Evolutionary conservation across 2,329 filamentous ascomycete genomes (phyloP).

Genomic region (Phialophora verrucosa): DNA sequence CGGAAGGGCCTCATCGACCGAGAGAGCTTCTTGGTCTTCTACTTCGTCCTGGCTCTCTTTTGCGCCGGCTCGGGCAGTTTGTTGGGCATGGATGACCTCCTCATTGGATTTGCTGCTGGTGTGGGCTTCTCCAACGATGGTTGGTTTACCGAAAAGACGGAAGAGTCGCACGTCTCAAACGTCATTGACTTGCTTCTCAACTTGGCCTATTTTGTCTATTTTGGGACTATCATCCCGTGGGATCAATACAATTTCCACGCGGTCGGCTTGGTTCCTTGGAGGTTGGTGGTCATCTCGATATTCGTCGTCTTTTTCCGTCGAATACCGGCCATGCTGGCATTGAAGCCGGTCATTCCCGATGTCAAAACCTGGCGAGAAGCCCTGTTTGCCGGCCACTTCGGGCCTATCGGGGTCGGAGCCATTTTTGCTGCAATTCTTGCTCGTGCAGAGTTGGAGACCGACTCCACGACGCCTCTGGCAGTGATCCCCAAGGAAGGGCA

Average conservation of each 20-base stretch:
- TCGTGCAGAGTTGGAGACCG: slow-evolving; percentile 84
- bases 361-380: slow-evolving; percentile 98
- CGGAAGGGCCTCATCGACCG: slow-evolving; percentile 84
- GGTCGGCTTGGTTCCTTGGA: slow-evolving; percentile 82
- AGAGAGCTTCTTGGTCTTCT: slow-evolving; percentile 97
- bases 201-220: slow-evolving; percentile 96
- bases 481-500: slow-evolving; percentile 57
- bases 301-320: slow-evolving; percentile 94
- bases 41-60: slow-evolving; percentile 95
- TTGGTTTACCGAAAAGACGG: slow-evolving; percentile 98
- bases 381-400: slow-evolving; percentile 95
- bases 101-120: slow-evolving; percentile 92
- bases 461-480: slow-evolving; percentile 73
- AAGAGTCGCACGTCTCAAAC: slow-evolving; percentile 98
- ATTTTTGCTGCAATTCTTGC: slow-evolving; percentile 95
- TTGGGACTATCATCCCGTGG: slow-evolving; percentile 97
- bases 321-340: slow-evolving; percentile 87
- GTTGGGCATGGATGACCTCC: slow-evolving; percentile 87
- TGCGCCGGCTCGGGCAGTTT: slow-evolving; percentile 92
- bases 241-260: slow-evolving; percentile 78
- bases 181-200: slow-evolving; percentile 98
- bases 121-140: slow-evolving; percentile 99
- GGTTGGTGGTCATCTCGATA: slow-evolving; percentile 88
- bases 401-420: slow-evolving; percentile 94
- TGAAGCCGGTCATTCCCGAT: slow-evolving; percentile 94